A percentile compares a stretch with the other conserved stretches of the same genome.
Evolutionary conservation across 306 rosid genomes (phyloP).

Genomic region (Dicorynia guianensis): DNA sequence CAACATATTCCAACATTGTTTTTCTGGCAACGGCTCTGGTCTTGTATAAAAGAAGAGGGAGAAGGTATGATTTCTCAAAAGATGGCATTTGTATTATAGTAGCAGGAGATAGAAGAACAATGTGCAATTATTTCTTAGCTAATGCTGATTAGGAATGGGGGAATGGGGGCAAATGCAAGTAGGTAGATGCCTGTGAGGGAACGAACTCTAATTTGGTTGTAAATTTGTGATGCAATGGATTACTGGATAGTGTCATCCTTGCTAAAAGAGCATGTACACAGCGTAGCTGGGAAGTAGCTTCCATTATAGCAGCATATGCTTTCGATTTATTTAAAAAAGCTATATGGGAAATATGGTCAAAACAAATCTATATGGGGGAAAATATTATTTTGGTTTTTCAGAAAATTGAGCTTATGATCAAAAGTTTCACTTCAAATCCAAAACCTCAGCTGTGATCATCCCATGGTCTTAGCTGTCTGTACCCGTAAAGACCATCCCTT

Average conservation of each 20-base stretch:
- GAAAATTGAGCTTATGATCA: no score
- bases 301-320: background rate
- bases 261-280: background rate
- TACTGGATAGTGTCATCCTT: constrained; percentile 2
- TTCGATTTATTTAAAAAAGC: background rate
- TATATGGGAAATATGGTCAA: background rate
- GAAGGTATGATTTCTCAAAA: constrained; percentile 5
- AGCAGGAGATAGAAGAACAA: background rate
- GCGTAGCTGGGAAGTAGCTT: background rate
- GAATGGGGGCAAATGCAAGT: background rate
- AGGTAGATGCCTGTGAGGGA: constrained; percentile 13
- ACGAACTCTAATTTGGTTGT: background rate
- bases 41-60: no score
- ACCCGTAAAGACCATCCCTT: constrained; percentile 34
- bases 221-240: background rate
- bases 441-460: background rate
- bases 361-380: no score
- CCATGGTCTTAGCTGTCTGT: background rate
- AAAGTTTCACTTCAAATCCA: no score
- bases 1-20: constrained; percentile 10
- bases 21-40: background rate
- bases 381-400: no score
- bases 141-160: constrained; percentile 9
- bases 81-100: background rate
- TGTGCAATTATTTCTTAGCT: constrained; percentile 9